A percentile compares a stretch with the other conserved stretches of the same genome.
These are phyloP conservation scores for Dictyostelium brefeldianum DNA, from an alignment of 78 protist genomes.

Conservation along the genomic window DNA sequence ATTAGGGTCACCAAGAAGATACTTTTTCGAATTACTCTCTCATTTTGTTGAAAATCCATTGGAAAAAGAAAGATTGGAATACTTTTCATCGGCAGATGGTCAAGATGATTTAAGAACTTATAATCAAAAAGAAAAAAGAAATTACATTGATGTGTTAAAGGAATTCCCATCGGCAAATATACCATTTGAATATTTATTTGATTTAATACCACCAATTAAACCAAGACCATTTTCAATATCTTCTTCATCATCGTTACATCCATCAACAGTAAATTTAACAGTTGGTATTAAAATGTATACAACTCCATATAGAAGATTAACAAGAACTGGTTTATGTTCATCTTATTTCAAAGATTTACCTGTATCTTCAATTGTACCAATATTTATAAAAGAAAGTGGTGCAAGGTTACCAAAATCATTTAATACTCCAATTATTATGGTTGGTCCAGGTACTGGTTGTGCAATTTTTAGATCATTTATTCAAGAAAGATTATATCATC, in stretches of 20 bases:
- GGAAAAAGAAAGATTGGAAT: constrained; percentile 78
- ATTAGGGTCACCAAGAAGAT: constrained; percentile 80
- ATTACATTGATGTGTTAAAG: constrained; percentile 69
- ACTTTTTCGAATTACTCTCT: constrained; percentile 80
- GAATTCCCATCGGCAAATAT: constrained; percentile 62
- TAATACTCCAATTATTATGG: constrained; percentile 76
- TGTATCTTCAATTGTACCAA: constrained; percentile 6
- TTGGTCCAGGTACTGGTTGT: constrained; percentile 88
- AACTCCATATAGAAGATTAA: constrained; percentile 55
- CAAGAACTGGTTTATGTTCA: constrained; percentile 79
- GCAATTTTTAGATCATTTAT: constrained; percentile 84
- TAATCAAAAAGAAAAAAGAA: constrained; percentile 79
- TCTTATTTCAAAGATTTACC: constrained; percentile 21
- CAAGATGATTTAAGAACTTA: constrained; percentile 76
- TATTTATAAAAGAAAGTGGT: constrained; percentile 74
- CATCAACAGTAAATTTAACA: constrained; percentile 40
- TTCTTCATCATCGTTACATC: constrained; percentile 52
- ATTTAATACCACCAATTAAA: constrained; percentile 74
- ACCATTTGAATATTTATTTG: constrained; percentile 81
- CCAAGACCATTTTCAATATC: constrained; percentile 88
- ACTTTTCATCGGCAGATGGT: constrained; percentile 81
- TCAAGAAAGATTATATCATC: constrained; percentile 50
- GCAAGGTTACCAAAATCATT: constrained; percentile 37
- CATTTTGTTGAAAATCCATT: constrained; percentile 32
- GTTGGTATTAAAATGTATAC: constrained; percentile 64